Evolutionary conservation across 768 basidiomycete genomes (phyloP), one percentile per base, ranked within the genome.

Genomic region (Kondoa subrosea): DNA sequence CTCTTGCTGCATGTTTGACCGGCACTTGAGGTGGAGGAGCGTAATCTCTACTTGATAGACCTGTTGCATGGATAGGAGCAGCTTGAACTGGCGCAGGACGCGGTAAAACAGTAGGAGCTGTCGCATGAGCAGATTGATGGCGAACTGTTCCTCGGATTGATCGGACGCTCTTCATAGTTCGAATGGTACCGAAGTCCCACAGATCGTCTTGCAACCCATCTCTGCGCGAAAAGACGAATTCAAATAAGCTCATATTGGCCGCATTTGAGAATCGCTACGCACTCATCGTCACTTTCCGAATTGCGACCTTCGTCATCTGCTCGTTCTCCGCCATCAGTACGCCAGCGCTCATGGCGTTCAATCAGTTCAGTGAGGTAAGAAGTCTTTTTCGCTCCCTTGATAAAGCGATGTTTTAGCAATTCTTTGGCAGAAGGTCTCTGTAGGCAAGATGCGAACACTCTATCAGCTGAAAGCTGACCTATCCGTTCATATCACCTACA

Each of bases 111-210:
- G 56, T 29, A 3, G 67, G 60, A 2, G 62, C 30, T 30, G 34
- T 34, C 4, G 31, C 26, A 27, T 30, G 65, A 4, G 31, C 8
- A 34, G 33, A 25, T 21, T 26, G 27, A n/a, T 32, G n/a, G 21
- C 25, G 27, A 33, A 40, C 31, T 29, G 27, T 57, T 4, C 67
- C 30, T 27, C 63, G 40, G n/a, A 21, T 57, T 4, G 60, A 29
- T 15, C 40, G 50, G 26, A 62, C 64, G 21, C 34, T 30, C 78
- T 58, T 81, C 78, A 57, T 83, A 73, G 91, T 86, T 67, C 89
- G 87, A 59, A 97, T 87, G 4, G 93, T 97, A 16, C 93, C 93
- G 78, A 96, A 95, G 76, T 97, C 93, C 93, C 93, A 97, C 34
- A 96, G 79, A 71, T 74, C 69, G 66, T 62, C 67, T 61, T 60